phyloP scores from a whole-genome alignment of 306 rosid species.

The Heteromeles arbutifolia region DNA sequence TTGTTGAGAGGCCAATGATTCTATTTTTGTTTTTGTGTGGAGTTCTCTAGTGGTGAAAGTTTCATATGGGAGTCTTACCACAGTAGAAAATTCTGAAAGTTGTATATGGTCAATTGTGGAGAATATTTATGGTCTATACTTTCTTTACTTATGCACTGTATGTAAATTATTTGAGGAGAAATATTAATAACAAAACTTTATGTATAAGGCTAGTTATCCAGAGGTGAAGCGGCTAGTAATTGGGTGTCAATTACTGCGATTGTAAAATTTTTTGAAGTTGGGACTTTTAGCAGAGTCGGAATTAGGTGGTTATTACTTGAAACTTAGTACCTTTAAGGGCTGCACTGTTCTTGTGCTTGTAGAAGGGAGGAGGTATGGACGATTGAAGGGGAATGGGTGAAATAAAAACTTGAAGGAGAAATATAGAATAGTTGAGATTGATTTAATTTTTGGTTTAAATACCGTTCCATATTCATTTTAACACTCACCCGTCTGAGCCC shows the following conservation, averaged over 20 bases:
- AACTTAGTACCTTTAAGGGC: not conserved
- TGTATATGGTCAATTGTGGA: not conserved
- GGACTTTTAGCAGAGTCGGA: too few species aligned
- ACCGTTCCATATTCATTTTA: not conserved
- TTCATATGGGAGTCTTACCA: not conserved
- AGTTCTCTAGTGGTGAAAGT: not conserved
- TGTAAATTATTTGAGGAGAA: not conserved
- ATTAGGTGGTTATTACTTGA: not conserved
- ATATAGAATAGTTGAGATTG: not conserved
- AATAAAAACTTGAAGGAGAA: not conserved
- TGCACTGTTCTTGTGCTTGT: not conserved
- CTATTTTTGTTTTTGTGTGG: not conserved
- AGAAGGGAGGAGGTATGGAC: not conserved
- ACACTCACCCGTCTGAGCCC: not conserved
- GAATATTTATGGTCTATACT: too few species aligned
- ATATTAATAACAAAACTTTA: not conserved
- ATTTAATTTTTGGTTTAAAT: not conserved
- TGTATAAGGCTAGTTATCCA: not conserved
- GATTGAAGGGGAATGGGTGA: not conserved
- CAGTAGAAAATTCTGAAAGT: not conserved
- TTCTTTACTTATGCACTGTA: not conserved
- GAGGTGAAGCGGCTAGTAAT: not conserved
- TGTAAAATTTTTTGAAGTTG: not conserved
- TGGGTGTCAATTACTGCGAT: not conserved
- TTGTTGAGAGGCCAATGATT: not conserved